Evolutionary conservation across 2,329 filamentous ascomycete genomes (phyloP), one percentile per base, ranked within the genome.

Genomic region (Aureobasidium mangrovei): DNA sequence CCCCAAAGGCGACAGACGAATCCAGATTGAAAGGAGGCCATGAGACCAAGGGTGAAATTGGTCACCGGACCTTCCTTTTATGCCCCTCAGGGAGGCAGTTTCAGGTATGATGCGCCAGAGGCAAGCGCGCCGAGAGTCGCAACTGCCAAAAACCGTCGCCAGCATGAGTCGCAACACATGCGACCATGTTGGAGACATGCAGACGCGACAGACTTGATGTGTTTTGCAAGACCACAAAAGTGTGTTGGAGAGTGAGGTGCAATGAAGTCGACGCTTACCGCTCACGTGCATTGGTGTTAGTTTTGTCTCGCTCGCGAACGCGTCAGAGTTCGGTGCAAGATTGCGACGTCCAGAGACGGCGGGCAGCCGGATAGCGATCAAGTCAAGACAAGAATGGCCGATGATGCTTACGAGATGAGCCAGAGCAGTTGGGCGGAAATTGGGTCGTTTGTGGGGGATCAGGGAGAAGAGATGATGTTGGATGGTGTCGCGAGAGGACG

Each of bases 101-200:
- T 51, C 47, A 51, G 38, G 18, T 18, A 18, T 18, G 18, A 51
- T 33, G 47, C 38, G 47, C 47, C 38, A 38, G 47, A 18, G 38
- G 47, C 47, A 42, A 35, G 29, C 29, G 47, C 42, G 47, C 47
- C 47, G 47, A 51, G 47, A 18, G 47, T 41, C 47, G 46, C 36
- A 33, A 51, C 47, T 41, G 36, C 27, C 39, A 41, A 28, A 35
- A 35, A 9, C 38, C 9, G 47, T 51, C 46, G 36, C 36, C 9
- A 32, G 8, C 38, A 33, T 33, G 36, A 51, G 29, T 51, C 38
- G 47, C 47, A 51, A 42, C 42, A 12, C 35, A 38, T 38, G 47
- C 38, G 47, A 51, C 38, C n/a, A 29, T 49, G 39, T 18, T 49
- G 36, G 27, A 35, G 26, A 39, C 27, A 40, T 40, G 24, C 28